Conservation (phyloP, 2,329 filamentous ascomycete genomes). For the Berkeleyomyces rouxiae region DNA sequence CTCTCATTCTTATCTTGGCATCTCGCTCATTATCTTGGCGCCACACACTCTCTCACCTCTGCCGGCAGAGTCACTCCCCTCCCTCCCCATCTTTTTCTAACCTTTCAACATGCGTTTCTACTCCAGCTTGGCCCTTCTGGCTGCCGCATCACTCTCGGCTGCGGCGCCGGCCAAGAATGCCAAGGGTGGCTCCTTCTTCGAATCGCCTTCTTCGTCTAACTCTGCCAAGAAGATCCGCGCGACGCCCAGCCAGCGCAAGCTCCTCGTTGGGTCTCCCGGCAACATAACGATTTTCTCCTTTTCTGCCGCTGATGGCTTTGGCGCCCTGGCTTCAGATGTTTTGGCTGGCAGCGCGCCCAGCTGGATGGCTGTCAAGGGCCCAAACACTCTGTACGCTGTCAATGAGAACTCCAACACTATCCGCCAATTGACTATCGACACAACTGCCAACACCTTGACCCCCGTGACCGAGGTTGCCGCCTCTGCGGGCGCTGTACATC, state of each 20-base stretch:
- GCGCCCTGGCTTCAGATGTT: conserved; percentile 22
- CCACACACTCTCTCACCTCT: neutral
- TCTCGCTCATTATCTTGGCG: neutral
- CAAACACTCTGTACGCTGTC: conserved; percentile 29
- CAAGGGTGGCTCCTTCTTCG: conserved; percentile 1
- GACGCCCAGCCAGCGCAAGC: conserved; percentile 15
- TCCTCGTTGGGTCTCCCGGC: conserved; percentile 27
- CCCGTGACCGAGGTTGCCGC: conserved; percentile 22
- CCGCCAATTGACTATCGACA: conserved; percentile 26
- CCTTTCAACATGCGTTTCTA: neutral
- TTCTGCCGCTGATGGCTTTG: conserved; percentile 19
- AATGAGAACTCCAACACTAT: conserved; percentile 29
- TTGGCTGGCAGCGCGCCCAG: conserved; percentile 22
- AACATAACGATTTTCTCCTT: conserved; percentile 26
- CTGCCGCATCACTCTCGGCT: neutral
- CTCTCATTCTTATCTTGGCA: neutral
- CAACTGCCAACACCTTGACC: conserved; percentile 17
- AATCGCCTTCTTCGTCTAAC: neutral
- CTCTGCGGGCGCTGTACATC: conserved; percentile 21
- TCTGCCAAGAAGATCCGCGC: neutral
- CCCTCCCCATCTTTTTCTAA: neutral
- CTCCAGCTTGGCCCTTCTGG: neutral
- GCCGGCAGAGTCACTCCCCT: neutral
- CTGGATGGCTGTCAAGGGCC: conserved; percentile 29
- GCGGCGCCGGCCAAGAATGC: neutral